Evolutionary conservation across 1,284 basidiomycete species (phyloP), one percentile per base, ranked within the genome.

Genomic region (Inonotus hispidus): DNA sequence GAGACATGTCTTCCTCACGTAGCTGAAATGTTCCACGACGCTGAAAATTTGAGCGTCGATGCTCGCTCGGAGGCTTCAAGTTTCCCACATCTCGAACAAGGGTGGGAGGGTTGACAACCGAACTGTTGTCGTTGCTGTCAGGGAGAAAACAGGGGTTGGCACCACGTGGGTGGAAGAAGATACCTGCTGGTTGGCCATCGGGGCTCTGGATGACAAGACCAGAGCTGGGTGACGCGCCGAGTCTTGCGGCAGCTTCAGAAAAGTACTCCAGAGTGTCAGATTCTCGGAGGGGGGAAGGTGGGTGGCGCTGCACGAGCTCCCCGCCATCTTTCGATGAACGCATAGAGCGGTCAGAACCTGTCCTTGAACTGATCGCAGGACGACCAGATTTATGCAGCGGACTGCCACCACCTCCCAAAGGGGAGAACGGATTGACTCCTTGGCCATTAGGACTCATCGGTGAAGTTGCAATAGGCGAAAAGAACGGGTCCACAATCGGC

Each of bases 201-300:
- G 93, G 92, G 69, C 88, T 92, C 66, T 95, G 93, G 56, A 99
- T 89, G 47, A 98, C 82, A 21, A 98, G 82, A 0, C 96, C 96
- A 2, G 91, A 89, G 1, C 90, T 90, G 0, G 91, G 89, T 0
- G 90, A 89, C 3, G 83, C 78, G 4, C 90, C 87, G 6, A 91
- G 79, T 68, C 88, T 86, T 57, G 83, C 78, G 10, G 84, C 85
- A 1, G 86, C 80, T 63, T 89, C 84, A 3, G 90, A 85, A 69
- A 98, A 98, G 74, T 98, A 98, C 67, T 95, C 93, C 43, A 87
- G 82, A 29, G 86, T 86, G 16, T 95, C 93, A 0, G 84, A 76
- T 61, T 87, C 82, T 7, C 83, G 79, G n/a, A 90, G 77, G 0
- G 91, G 90, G 4, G 90, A 91, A 0, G 86, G 81, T 1, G 84